Conservation (phyloP, 352 stramenopile genomes). For the Globisporangium polare region DNA sequence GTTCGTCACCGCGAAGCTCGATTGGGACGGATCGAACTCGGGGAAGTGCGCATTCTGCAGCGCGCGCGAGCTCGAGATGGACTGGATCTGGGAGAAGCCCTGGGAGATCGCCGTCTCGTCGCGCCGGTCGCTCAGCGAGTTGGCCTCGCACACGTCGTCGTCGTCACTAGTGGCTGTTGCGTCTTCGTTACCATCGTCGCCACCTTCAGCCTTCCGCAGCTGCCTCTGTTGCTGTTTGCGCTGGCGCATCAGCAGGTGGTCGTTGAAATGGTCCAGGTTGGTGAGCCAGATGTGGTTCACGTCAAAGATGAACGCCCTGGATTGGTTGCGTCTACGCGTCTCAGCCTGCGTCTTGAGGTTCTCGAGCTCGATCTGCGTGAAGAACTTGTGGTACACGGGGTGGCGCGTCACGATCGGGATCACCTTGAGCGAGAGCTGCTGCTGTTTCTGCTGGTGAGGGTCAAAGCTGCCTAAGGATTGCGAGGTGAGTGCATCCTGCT, state of each 20-base stretch:
- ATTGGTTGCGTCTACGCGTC: constrained; percentile 66
- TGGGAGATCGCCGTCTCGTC: constrained; percentile 58
- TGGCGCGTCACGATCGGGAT: constrained; percentile 63
- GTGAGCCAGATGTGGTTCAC: constrained; percentile 91
- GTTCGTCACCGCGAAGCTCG: neutral
- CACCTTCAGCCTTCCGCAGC: neutral
- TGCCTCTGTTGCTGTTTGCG: constrained; percentile 12
- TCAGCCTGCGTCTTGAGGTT: constrained; percentile 60
- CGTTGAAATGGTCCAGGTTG: constrained; percentile 87
- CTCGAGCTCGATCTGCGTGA: constrained; percentile 59
- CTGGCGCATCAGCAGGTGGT: constrained; percentile 21
- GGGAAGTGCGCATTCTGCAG: constrained; percentile 49
- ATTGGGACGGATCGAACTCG: constrained; percentile 8
- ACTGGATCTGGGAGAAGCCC: constrained; percentile 78
- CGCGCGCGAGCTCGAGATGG: constrained; percentile 52
- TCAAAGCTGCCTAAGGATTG: constrained; percentile 14
- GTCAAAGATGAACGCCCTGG: constrained; percentile 82
- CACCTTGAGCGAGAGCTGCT: constrained; percentile 22
- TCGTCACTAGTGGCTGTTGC: constrained; percentile 7
- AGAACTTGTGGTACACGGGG: constrained; percentile 56
- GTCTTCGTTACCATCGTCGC: neutral
- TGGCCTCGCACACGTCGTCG: constrained; percentile 10
- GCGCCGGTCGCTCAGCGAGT: constrained; percentile 37
- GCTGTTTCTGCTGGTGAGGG: constrained; percentile 9
- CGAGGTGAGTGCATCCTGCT: neutral